Conservation (phyloP, 331 rosid genomes). For the Telfairia occidentalis region DNA sequence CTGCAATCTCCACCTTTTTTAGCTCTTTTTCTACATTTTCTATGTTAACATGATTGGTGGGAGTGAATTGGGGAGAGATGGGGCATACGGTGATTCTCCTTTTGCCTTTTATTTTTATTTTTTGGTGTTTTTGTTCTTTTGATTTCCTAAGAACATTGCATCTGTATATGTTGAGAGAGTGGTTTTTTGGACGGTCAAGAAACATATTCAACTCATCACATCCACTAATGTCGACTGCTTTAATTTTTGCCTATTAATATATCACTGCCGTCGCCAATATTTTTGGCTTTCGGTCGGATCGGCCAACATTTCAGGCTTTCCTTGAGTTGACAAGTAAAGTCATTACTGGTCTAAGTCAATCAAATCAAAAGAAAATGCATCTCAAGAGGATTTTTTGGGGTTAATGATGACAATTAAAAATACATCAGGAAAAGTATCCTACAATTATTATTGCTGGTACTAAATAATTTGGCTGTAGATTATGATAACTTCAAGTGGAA, state of each 20-base stretch:
- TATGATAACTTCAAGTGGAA: background rate
- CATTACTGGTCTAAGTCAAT: background rate
- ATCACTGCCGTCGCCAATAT: background rate
- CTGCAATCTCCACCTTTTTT: background rate
- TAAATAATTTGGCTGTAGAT: background rate
- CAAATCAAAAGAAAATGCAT: background rate
- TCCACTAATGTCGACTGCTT: background rate
- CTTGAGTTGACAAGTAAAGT: background rate
- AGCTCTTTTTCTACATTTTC: background rate
- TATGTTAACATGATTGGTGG: slow-evolving; percentile 31
- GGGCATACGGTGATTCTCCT: slow-evolving; percentile 17
- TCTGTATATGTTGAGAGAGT: background rate
- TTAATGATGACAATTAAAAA: background rate
- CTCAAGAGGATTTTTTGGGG: background rate
- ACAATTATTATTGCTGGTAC: background rate
- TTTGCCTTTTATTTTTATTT: background rate
- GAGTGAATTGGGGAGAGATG: slow-evolving; percentile 19
- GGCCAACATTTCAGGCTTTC: slow-evolving; percentile 9
- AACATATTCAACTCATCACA: background rate
- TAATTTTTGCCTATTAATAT: background rate
- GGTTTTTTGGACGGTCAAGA: background rate
- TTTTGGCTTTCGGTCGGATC: slow-evolving; percentile 7
- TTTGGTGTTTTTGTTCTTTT: background rate
- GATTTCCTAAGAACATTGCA: slow-evolving; percentile 4
- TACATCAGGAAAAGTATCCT: background rate